phyloP scores from a whole-genome alignment of 108 stramenopile species.

The Cylindrotheca fusiformis region DNA sequence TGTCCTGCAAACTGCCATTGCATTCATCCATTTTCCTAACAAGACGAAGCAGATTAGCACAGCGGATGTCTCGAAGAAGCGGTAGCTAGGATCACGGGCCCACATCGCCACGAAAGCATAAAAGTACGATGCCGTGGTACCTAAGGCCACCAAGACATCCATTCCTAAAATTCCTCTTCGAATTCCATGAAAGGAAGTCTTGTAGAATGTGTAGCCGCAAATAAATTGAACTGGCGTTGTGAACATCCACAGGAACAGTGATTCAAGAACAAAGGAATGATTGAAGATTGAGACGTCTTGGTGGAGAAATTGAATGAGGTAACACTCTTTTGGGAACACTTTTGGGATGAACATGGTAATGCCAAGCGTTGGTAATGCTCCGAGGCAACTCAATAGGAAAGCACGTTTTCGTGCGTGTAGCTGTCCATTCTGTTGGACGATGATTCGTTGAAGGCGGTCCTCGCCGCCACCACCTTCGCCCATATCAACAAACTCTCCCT shows the following conservation, averaged over 20 bases:
- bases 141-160: slow-evolving; percentile 94
- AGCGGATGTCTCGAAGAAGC: slow-evolving; percentile 92
- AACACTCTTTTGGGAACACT: slow-evolving; percentile 6
- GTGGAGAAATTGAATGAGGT: slow-evolving; percentile 12
- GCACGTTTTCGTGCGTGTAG: slow-evolving; percentile 20
- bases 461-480: background rate
- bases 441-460: slow-evolving; percentile 35
- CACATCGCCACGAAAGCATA: slow-evolving; percentile 46
- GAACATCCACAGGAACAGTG: slow-evolving; percentile 47
- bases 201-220: slow-evolving; percentile 84
- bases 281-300: slow-evolving; percentile 16
- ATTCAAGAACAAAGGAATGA: slow-evolving; percentile 23
- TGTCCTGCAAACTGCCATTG: slow-evolving; percentile 87
- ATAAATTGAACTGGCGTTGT: slow-evolving; percentile 88
- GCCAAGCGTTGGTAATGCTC: slow-evolving; percentile 38
- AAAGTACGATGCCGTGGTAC: slow-evolving; percentile 88
- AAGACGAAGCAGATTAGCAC: slow-evolving; percentile 96
- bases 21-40: slow-evolving; percentile 91
- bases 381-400: slow-evolving; percentile 36
- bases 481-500: background rate
- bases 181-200: slow-evolving; percentile 67
- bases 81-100: slow-evolving; percentile 15
- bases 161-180: slow-evolving; percentile 76
- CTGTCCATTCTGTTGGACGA: slow-evolving; percentile 32
- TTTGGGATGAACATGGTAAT: slow-evolving; percentile 49